Evolutionary conservation across 495 filamentous ascomycete species (phyloP).

Genomic region (Daldinia loculata): DNA sequence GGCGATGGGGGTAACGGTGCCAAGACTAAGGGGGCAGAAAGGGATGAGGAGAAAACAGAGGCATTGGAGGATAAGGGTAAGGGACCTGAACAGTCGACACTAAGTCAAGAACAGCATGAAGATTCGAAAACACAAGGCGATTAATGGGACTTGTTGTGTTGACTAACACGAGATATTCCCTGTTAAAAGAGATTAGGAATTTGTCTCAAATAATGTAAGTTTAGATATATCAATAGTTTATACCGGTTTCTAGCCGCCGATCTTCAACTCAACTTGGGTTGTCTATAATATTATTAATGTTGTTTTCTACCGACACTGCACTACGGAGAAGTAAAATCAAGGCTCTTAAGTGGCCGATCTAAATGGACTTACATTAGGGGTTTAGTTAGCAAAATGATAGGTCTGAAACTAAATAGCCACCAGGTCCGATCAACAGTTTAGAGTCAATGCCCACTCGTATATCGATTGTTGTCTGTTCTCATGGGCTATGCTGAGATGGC

Average conservation of each 20-base stretch:
- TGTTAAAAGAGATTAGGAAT: not conserved
- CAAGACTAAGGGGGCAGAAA: conserved; percentile 5
- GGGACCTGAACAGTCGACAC: not conserved
- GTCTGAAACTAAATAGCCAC: not conserved
- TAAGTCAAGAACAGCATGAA: conserved; percentile 9
- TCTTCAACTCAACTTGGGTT: not conserved
- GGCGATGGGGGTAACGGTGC: not conserved
- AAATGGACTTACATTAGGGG: not conserved
- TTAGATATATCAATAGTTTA: not conserved
- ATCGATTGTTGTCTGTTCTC: too few species aligned
- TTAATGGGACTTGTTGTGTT: not conserved
- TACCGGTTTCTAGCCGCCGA: too few species aligned
- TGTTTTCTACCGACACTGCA: not conserved
- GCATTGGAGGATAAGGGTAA: conserved; percentile 2
- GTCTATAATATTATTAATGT: not conserved
- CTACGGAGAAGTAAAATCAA: too few species aligned
- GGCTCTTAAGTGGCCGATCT: too few species aligned
- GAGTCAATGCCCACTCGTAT: too few species aligned
- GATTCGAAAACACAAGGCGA: conserved; percentile 10
- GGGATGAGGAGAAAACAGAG: not conserved
- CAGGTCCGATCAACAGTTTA: not conserved
- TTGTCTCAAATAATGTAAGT: not conserved
- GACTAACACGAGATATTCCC: not conserved
- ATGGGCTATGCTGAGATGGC: too few species aligned
- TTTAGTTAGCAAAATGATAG: not conserved